Evolutionary conservation across 23 red algal species (phyloP).

Genomic region (Gracilaria gracilis): DNA sequence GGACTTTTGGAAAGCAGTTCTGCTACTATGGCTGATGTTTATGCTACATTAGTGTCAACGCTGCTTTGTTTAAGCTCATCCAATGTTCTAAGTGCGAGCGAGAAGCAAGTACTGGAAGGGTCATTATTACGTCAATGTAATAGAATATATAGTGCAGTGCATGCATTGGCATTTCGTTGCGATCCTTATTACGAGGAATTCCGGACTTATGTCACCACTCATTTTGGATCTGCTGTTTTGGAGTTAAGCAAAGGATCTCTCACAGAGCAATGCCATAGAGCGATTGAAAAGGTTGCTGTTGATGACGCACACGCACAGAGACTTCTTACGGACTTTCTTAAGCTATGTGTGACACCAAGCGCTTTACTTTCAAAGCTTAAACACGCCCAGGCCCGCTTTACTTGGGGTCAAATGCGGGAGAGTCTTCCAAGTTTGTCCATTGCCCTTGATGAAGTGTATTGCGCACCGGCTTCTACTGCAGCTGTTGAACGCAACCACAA

Average conservation of each 20-base stretch:
- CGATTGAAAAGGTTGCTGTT: not conserved
- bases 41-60: not conserved
- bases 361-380: not conserved
- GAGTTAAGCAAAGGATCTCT: not conserved
- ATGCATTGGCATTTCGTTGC: conserved; percentile 23
- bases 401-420: conserved; percentile 7
- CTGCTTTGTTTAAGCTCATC: not conserved
- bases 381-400: not conserved
- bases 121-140: not conserved
- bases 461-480: conserved; percentile 4
- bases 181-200: not conserved
- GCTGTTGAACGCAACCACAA: conserved; percentile 4
- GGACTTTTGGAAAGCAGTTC: conserved; percentile 18
- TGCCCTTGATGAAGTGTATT: conserved; percentile 1
- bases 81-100: not conserved
- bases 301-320: not conserved
- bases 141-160: conserved; percentile 5
- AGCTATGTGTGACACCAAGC: not conserved
- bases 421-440: not conserved
- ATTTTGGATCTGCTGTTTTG: not conserved
- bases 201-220: not conserved
- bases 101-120: not conserved
- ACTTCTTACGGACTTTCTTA: conserved; percentile 13
- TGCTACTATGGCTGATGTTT: conserved; percentile 6
- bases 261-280: not conserved